Base-by-base conservation (phyloP, 495 filamentous ascomycete species). In the Penicillium riverlandense region DNA sequence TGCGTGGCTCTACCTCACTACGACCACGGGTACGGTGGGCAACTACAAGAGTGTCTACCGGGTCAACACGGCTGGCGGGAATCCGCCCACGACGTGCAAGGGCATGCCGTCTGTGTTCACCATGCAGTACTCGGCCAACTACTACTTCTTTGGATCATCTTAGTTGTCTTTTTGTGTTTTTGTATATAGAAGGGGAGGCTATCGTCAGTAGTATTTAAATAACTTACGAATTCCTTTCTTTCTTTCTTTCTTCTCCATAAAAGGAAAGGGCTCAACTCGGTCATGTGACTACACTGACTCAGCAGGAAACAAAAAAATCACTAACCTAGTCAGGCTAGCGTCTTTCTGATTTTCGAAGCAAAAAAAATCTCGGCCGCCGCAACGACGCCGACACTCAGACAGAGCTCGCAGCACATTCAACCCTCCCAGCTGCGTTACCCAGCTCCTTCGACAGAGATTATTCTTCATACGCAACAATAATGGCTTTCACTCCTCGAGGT, bases 41-140 rank as follows among this genome's bases (percentile, higher is more conserved):
- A 58, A 69, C 11, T 79, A 85, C 48, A 79, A 83, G 64, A 76
- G 87, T 54, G 82, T 91, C 7, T 96, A 92, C 57, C 75, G 92
- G n/a, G 67, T 96, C 11, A 73, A 88, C 55, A 98, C 92, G 1
- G 88, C 82, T 2, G 88, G 88, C 8, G 92, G 92, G 12, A 73
- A 69, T n/a, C 57, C 87, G 1, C 90, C 92, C 0, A 66, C 74
- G 31, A 90, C 79, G 1, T 98, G 92, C 61, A 56, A 77, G 32
- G 84, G 82, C 1, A 70, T 78, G 73, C 61, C 71, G 1, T 62
- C 66, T 28, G 40, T 55, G 6, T 90, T 98, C 49, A 61, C 78
- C 39, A 77, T 94, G 30, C 70, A 88, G 58, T 98, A 98, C 65
- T 73, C 87, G 10, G 80, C 91, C 7, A 80, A 88, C 71, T 97